Base-by-base conservation (phyloP, 2,329 filamentous ascomycete species). In the Aspergillus chevalieri region DNA sequence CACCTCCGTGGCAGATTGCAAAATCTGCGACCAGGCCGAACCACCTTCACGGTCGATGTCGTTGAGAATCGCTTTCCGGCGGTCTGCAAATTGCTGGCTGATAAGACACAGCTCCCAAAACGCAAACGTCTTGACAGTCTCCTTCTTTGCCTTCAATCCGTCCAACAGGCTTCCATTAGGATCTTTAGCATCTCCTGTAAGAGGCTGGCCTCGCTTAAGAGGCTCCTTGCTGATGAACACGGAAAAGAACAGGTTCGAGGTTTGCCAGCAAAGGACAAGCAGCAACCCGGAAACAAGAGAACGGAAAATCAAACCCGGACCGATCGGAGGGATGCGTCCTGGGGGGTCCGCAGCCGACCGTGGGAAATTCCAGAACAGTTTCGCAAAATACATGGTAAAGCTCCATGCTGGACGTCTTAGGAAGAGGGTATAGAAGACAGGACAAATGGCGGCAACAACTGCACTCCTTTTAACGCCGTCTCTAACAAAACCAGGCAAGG, bases 91-190 rank as follows among this genome's bases (percentile, higher is more conserved):
- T 47, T 82, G 79, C 49, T 86, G 80, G 34, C 87, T 84, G 58
- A 96, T 95, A 49, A 88, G 78, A 26, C 83, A 82, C 24, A 96
- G 75, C 64, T 97, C 92, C 91, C 91, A 95, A 68, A 95, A 86
- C 14, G 92, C 91, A 66, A 94, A 95, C 0, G 83, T 80, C 79
- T 82, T 84, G 52, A 88, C 83, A 8, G 87, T 77, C 7, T 88
- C 77, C 67, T 92, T 93, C 71, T 90, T 93, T 56, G 85, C 85
- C 65, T 85, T 91, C 43, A 97, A 69, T 0, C 92, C 92, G 49
- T 84, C 89, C 44, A 97, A 68, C 24, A 97, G 76, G 64, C 88
- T 95, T 33, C 89, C 90, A 62, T 95, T 97, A 1, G 92, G 89
- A 67, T 96, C 91, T 63, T 88, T 93, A 14, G 89, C 88, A 57